A percentile compares a stretch with the other conserved stretches of the same genome.
phyloP scores from a whole-genome alignment of 2,329 filamentous ascomycete species.

The Alternaria panax region DNA sequence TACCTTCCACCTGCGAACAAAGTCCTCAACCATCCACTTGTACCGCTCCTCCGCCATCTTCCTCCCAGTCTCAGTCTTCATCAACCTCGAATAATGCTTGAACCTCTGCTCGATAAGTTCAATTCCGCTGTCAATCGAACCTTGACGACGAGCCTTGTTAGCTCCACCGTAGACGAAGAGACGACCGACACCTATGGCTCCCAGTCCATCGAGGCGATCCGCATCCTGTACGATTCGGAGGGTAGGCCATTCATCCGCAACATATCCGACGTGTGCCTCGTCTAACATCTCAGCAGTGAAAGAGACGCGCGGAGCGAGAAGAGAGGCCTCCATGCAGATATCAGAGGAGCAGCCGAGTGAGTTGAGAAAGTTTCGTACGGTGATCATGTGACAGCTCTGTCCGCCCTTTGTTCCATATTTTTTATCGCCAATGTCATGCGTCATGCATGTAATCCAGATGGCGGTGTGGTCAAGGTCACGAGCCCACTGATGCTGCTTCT shows the following conservation, averaged over 20 bases:
- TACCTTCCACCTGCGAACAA: not conserved
- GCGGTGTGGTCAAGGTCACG: not conserved
- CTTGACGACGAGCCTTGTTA: not conserved
- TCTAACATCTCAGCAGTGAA: not conserved
- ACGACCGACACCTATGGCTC: not conserved
- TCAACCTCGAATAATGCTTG: not conserved
- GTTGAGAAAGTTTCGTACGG: not conserved
- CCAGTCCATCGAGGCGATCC: not conserved
- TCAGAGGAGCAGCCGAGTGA: not conserved
- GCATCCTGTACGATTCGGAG: constrained; percentile 1
- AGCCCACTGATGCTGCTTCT: not conserved
- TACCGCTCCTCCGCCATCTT: not conserved
- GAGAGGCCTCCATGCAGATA: not conserved
- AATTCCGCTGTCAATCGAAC: not conserved
- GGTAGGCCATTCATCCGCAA: not conserved
- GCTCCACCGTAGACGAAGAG: not conserved
- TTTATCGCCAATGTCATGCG: not conserved
- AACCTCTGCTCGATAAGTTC: not conserved
- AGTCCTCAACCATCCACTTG: not conserved
- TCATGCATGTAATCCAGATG: not conserved
- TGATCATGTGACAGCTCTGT: not conserved
- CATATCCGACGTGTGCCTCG: not conserved
- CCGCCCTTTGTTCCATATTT: not conserved
- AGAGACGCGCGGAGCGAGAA: not conserved
- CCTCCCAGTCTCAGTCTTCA: constrained; percentile 2